These are phyloP conservation scores for Fistulinella cinereoalba DNA, from an alignment of 1,284 basidiomycete species.

Conservation along the genomic window DNA sequence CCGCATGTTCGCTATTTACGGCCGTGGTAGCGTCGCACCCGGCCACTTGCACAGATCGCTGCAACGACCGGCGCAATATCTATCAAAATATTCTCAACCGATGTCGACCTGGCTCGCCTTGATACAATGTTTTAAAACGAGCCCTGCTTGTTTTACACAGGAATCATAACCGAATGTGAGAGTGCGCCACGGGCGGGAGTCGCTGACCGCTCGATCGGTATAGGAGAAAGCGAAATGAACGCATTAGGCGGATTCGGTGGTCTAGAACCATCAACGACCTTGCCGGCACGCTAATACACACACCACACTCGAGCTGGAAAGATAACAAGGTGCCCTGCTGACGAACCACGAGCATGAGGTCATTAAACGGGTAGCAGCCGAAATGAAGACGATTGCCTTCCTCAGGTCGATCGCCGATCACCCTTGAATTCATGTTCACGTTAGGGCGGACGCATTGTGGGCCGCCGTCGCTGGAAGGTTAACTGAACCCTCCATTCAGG, in stretches of 20 bases:
- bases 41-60: too few relatives aligned
- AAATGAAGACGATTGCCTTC: conserved; percentile 25
- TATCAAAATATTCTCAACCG: conserved; percentile 3
- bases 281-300: background rate
- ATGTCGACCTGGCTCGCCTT: too few relatives aligned
- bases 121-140: too few relatives aligned
- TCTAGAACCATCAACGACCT: conserved; percentile 13
- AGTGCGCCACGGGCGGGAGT: background rate
- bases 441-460: background rate
- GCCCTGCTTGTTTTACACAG: too few relatives aligned
- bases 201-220: background rate
- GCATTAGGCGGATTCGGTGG: conserved; percentile 8
- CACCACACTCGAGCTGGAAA: too few relatives aligned
- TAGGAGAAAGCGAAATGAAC: conserved; percentile 19
- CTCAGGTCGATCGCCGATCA: conserved; percentile 30
- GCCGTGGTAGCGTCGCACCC: conserved; percentile 10
- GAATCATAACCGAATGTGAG: too few relatives aligned
- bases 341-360: conserved; percentile 8
- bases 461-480: background rate
- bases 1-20: conserved; percentile 30
- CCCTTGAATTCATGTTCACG: conserved; percentile 4
- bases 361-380: conserved; percentile 24
- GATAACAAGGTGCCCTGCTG: conserved; percentile 1
- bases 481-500: background rate
- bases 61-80: background rate